These are phyloP conservation scores for Planoprotostelium fungivorum DNA, from an alignment of 78 protist genomes.

Conservation along the genomic window DNA sequence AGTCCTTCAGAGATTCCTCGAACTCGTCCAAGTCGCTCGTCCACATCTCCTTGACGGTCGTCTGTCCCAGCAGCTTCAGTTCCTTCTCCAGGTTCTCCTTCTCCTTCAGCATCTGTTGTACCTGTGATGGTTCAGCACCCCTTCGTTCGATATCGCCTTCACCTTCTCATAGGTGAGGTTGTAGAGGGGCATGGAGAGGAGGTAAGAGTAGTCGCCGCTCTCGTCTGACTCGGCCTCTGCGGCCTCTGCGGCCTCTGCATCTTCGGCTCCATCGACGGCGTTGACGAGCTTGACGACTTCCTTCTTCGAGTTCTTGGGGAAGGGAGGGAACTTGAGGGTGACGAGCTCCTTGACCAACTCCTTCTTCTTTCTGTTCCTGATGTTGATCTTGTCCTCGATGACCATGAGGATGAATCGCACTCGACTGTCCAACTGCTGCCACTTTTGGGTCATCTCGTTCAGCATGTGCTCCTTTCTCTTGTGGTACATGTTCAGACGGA, in stretches of 20 bases:
- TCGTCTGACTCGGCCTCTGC: background rate
- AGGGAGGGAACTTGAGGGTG: conserved; percentile 24
- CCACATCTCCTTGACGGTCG: background rate
- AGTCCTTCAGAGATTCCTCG: background rate
- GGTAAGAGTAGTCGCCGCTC: conserved; percentile 37
- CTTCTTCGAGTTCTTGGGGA: conserved; percentile 20
- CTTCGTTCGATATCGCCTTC: conserved; percentile 23
- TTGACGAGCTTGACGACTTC: background rate
- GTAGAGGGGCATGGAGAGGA: conserved; percentile 71
- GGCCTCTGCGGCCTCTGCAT: background rate
- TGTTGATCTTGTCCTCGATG: conserved; percentile 43
- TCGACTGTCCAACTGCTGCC: conserved; percentile 55
- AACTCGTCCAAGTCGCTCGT: background rate
- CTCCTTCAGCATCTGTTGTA: background rate
- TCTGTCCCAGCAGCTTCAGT: background rate
- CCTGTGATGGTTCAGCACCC: background rate
- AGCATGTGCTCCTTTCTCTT: conserved; percentile 62
- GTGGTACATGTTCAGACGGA: conserved; percentile 75
- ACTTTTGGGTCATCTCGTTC: conserved; percentile 11
- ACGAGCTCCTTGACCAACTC: conserved; percentile 64
- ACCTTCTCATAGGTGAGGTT: conserved; percentile 73
- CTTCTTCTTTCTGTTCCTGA: conserved; percentile 45
- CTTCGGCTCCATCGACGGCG: background rate
- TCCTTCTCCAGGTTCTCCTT: background rate
- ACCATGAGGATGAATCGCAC: conserved; percentile 81